Conservation (phyloP, 495 filamentous ascomycete genomes). For the Penicillium cosmopolitanum region DNA sequence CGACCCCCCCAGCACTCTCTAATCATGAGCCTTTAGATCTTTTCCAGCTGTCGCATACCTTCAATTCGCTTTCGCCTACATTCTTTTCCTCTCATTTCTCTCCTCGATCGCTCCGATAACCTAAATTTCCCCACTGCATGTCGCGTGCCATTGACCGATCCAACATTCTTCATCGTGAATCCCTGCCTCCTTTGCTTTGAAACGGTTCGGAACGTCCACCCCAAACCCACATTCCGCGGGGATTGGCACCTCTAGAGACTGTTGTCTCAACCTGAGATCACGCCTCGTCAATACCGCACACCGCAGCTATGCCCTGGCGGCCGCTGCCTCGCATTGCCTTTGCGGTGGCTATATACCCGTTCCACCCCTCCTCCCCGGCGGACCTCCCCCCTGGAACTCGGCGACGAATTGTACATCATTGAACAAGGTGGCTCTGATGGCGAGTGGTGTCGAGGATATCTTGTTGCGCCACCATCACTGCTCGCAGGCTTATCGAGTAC, state of each 20-base stretch:
- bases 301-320: conserved; percentile 84
- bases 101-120: conserved; percentile 25
- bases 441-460: conserved; percentile 92
- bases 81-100: conserved; percentile 5
- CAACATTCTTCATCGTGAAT: conserved; percentile 34
- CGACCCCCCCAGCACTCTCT: conserved; percentile 14
- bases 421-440: conserved; percentile 86
- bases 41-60: conserved; percentile 30
- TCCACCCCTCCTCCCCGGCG: conserved; percentile 79
- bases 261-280: conserved; percentile 19
- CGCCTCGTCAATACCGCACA: conserved; percentile 4
- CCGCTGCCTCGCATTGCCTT: conserved; percentile 97
- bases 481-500: conserved; percentile 88
- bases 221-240: conserved; percentile 18
- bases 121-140: conserved; percentile 32
- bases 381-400: conserved; percentile 97
- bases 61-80: conserved; percentile 21
- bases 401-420: conserved; percentile 98
- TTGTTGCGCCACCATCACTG: conserved; percentile 90
- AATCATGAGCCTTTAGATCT: conserved; percentile 27
- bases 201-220: conserved; percentile 21
- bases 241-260: conserved; percentile 13
- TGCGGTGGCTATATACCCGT: conserved; percentile 92
- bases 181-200: conserved; percentile 20
- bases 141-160: conserved; percentile 31